Percentiles rank a stretch among this genome's conserved stretches.
phyloP scores from a whole-genome alignment of 768 basidiomycete species.

The Kwoniella sp. region DNA sequence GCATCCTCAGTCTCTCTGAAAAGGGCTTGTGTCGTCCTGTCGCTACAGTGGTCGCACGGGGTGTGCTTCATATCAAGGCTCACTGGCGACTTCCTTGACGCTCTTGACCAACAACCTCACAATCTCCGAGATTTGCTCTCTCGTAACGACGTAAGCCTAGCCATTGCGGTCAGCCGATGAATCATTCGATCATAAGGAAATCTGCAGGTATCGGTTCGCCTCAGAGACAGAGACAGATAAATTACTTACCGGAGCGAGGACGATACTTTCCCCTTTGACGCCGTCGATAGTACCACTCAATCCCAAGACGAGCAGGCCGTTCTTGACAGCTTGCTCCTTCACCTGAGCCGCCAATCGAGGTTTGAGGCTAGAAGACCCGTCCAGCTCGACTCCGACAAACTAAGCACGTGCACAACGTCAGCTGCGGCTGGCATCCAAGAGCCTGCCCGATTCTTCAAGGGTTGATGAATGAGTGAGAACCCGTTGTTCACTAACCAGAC shows the following conservation, averaged over 20 bases:
- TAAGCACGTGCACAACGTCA: too few species aligned
- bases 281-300: conserved; percentile 32
- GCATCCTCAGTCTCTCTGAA: too few species aligned
- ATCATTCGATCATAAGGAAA: neutral
- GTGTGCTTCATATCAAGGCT: neutral
- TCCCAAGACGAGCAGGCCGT: conserved; percentile 19
- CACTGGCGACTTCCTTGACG: conserved; percentile 13
- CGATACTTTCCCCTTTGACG: conserved; percentile 25
- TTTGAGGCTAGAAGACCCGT: conserved; percentile 10
- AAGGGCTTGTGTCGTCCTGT: too few species aligned
- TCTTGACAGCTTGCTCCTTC: conserved; percentile 28
- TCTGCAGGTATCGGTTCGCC: neutral
- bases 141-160: conserved; percentile 30
- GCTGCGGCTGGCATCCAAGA: too few species aligned
- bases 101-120: conserved; percentile 21
- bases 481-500: conserved; percentile 27
- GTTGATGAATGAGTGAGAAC: too few species aligned
- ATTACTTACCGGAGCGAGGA: conserved; percentile 22
- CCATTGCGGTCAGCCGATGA: neutral
- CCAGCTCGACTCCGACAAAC: conserved; percentile 34
- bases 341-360: conserved; percentile 28
- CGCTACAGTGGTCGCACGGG: too few species aligned
- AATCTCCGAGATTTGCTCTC: conserved; percentile 28
- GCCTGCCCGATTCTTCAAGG: too few species aligned
- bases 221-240: neutral